Base-by-base conservation (phyloP, 2,329 filamentous ascomycete genomes). In the Cercospora sp. region DNA sequence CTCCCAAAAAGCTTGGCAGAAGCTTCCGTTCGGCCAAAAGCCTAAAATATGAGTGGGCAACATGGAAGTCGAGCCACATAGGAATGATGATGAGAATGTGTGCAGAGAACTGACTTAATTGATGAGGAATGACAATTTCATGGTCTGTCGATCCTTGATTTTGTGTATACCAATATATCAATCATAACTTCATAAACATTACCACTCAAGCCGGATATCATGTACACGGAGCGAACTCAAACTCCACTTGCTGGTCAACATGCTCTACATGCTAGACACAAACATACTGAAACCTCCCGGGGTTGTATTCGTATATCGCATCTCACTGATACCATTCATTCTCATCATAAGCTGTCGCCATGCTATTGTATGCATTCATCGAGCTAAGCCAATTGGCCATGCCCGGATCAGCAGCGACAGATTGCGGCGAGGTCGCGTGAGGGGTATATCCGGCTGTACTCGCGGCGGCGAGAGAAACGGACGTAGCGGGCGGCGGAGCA, bases 241-340 rank as follows among this genome's bases (percentile, higher is more conserved):
- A 7, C 5, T n/a, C 48, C 48, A n/a, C 23, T 28, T 28, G 23
- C 48, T 28, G 16, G 6, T 0, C 48, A 28, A 55, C 48, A 55
- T 5, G 48, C 48, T 55, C 23, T 30, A 55, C 48, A 28, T 55
- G 23, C 48, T 55, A 55, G 48, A 55, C 5, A 20, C 30, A 13
- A 31, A 23, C 5, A 16, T 6, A n/a, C 2, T 3, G 28, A 16
- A 36, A n/a, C 28, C 55, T 23, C 48, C 48, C 20, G 3, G 16
- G 8, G 13, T 4, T n/a, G 10, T 18, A 4, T 59, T 36, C 30
- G 18, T 20, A 42, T 6, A 18, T 51, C 13, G 33, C 31, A 60
- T 36, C 31, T 79, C 70, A 81, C 65, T 77, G 76, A 73, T 81
- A 81, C 79, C 80, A 81, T 70, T 80, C 78, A 61, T 79, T 74